A percentile compares a stretch with the other conserved stretches of the same genome.
Conservation (phyloP, 768 basidiomycete species). For the Mrakia blollopis region DNA sequence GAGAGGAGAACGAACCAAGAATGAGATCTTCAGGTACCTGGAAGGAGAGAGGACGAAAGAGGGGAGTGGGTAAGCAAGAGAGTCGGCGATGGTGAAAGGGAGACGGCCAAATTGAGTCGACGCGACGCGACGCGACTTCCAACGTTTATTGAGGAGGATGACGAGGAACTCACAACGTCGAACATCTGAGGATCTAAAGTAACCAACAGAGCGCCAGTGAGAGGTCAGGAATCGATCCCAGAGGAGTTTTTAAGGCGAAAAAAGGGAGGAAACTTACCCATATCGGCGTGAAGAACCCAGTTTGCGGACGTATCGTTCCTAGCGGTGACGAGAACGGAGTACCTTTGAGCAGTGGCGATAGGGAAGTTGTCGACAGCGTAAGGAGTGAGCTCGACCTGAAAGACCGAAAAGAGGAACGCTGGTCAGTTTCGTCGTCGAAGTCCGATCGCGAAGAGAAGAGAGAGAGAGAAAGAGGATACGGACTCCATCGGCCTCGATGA, state of each 20-base stretch:
- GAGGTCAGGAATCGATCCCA: too few relatives aligned
- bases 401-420: not conserved
- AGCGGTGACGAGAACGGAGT: slow-evolving; percentile 86
- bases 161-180: slow-evolving; percentile 55
- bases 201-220: too few relatives aligned
- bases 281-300: slow-evolving; percentile 85
- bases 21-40: too few relatives aligned
- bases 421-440: slow-evolving; percentile 36
- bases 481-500: slow-evolving; percentile 45
- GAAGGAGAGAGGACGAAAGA: slow-evolving; percentile 49
- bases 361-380: slow-evolving; percentile 66
- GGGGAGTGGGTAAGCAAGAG: not conserved
- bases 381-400: slow-evolving; percentile 59
- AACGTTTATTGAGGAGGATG: too few relatives aligned
- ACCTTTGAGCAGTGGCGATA: slow-evolving; percentile 82
- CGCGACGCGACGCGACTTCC: too few relatives aligned
- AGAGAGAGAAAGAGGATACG: too few relatives aligned
- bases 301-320: slow-evolving; percentile 77
- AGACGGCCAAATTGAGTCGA: too few relatives aligned
- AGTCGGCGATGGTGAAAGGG: not conserved
- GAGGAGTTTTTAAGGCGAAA: too few relatives aligned
- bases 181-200: slow-evolving; percentile 70
- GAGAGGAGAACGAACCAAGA: too few relatives aligned
- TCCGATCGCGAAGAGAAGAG: slow-evolving; percentile 49
- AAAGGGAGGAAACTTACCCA: slow-evolving; percentile 45